These are phyloP conservation scores for Tardiomyces blankii DNA, from an alignment of 1,139 yeast species.

Conservation along the genomic window DNA sequence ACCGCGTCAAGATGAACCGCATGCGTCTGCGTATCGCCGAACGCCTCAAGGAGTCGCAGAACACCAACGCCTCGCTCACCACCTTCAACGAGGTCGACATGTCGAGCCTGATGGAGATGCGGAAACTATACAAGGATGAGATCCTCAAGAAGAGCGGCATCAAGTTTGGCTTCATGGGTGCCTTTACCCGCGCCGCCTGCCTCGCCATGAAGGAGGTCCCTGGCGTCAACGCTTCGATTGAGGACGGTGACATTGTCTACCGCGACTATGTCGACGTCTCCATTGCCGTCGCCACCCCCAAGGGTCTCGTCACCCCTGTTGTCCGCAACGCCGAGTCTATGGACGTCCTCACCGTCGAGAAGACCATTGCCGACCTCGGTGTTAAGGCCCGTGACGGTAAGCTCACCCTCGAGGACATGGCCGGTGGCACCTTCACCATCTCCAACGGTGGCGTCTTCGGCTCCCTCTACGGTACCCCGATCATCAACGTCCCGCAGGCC, in stretches of 20 bases:
- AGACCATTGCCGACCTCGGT: constrained; percentile 74
- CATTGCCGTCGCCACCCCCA: constrained; percentile 97
- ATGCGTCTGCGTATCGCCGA: constrained; percentile 99
- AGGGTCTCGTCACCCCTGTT: constrained; percentile 97
- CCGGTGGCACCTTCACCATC: constrained; percentile 98
- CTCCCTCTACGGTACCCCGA: constrained; percentile 95
- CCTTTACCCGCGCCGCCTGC: constrained; percentile 88
- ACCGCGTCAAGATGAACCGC: constrained; percentile 97
- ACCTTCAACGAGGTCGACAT: constrained; percentile 98
- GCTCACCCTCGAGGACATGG: constrained; percentile 95
- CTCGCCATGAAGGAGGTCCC: constrained; percentile 94
- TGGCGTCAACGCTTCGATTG: constrained; percentile 91
- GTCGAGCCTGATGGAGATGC: constrained; percentile 86
- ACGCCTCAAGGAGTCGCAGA: constrained; percentile 98
- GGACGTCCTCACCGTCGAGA: constrained; percentile 80
- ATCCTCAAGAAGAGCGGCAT: constrained; percentile 86
- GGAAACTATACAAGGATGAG: constrained; percentile 95
- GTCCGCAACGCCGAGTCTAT: constrained; percentile 95
- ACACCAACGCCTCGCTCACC: constrained; percentile 96
- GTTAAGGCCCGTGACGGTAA: constrained; percentile 95
- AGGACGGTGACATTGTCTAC: constrained; percentile 74
- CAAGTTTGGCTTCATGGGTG: constrained; percentile 98
- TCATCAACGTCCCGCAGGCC: constrained; percentile 95
- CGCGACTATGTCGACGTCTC: constrained; percentile 96
- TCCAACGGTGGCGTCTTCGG: constrained; percentile 99